Conservation (phyloP, 2,329 filamentous ascomycete genomes). For the Microdochium trichocladiopsis region DNA sequence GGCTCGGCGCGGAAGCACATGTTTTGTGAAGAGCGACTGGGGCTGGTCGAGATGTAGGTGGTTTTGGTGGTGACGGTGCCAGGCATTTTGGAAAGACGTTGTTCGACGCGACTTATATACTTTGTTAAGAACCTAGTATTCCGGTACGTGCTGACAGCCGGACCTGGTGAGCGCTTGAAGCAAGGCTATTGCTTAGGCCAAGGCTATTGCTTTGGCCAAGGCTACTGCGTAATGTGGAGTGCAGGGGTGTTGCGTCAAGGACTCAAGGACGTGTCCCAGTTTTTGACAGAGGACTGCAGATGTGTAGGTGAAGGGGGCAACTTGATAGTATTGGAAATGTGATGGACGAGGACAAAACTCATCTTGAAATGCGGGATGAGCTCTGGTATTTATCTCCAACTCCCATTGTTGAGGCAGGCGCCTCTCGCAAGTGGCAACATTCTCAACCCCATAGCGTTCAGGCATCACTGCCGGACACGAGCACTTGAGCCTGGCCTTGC, state of each 20-base stretch:
- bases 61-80: conserved; percentile 8
- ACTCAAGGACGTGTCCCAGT: neutral
- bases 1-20: conserved; percentile 45
- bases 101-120: no score
- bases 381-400: no score
- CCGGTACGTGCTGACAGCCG: no score
- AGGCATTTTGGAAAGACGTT: conserved; percentile 4
- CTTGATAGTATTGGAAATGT: neutral
- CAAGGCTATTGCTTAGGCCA: neutral
- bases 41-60: conserved; percentile 5
- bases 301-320: neutral
- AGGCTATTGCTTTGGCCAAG: no score
- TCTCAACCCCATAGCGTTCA: no score
- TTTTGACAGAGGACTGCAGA: neutral
- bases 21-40: conserved; percentile 10
- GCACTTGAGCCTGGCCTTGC: no score
- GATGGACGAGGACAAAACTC: neutral
- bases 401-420: no score
- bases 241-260: neutral
- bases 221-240: neutral
- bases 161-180: no score
- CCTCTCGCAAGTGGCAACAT: no score
- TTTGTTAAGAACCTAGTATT: no score
- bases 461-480: no score
- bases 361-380: no score